Evolutionary conservation across 2,329 filamentous ascomycete genomes (phyloP), one percentile per base, ranked within the genome.

Genomic region (Penicillium nordicum): DNA sequence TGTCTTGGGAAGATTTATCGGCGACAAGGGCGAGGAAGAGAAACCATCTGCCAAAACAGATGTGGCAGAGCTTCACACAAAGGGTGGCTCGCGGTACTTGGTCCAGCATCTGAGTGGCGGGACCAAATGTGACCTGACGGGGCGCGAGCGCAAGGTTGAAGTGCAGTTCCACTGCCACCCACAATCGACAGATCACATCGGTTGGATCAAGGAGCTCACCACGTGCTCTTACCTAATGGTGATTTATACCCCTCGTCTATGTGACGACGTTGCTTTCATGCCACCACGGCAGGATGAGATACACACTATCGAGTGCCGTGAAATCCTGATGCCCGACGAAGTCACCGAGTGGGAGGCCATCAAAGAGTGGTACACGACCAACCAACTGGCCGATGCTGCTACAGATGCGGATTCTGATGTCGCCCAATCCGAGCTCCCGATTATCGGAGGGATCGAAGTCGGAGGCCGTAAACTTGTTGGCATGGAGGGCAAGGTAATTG

Each of bases 191-290:
- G 80, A 96, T 71, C 85, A 88, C 46, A 96, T 97, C 66, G 88
- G 88, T 42, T 92, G 90, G 85, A 95, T 97, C 75, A 96, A 96
- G 73, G 92, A 97, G 72, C 85, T 93, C 1, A 89, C 88, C 3
- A 96, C 91, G 11, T 97, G 92, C 76, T 86, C 90, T 12, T 97
- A 97, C 70, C 80, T 96, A 52, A 96, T 97, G 92, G 85, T 96
- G 32, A 84, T 97, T 60, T 89, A 96, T 70, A 96, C 92, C 0
- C 90, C 92, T 0, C 86, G 91, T 0, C 84, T 97, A 12, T 97
- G 92, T 76, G 85, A 88, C 69, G 92, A 97, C 64, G 84, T 90
- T 10, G 91, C 91, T 10, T 97, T 97, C 72, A 79, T 88, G 52
- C 92, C 92, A 0, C 90, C 91, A 0, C 85, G 88, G 65, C 87